Evolutionary conservation across 2,329 filamentous ascomycete genomes (phyloP), one percentile per base, ranked within the genome.

Genomic region (Rasamsonia emersonii): DNA sequence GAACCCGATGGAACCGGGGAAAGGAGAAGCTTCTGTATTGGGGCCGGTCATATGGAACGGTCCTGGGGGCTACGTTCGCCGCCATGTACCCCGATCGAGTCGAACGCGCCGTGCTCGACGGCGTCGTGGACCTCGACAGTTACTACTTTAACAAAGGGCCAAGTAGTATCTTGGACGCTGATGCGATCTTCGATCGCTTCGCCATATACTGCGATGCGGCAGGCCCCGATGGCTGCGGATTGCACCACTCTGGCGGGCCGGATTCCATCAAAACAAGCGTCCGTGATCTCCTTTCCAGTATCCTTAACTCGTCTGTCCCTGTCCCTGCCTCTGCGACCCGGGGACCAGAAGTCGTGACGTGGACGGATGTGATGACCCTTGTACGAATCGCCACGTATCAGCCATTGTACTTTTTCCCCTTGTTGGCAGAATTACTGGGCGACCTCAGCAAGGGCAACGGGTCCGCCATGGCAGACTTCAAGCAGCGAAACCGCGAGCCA

Each of bases 21-120:
- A 24, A 46, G 13, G 56, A 59, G 29, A 50, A 46, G 11, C 40
- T 65, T 0, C 42, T 56, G 13, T 65, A 59, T 38, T 65, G 60
- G 59, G 61, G 58, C 5, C 49, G 61, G 13, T 64, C 59, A 2
- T 70, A 68, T 36, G 67, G 66, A 3, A 62, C 64, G 1, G 42
- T 64, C 1, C 47, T 70, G 1, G 67, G 67, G 3, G 46, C 55
- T 1, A 70, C 65, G 0, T 65, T 68, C 37, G 62, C 66, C 0
- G 47, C 58, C 3, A 53, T 70, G 32, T 68, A 54, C 20, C 65
- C 67, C 0, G 50, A 65, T 26, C 53, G 53, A 10, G 37, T 61
- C 10, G 35, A 39, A 2, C 51, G 53, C 7, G 41, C 37, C 5
- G 41, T 61, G 0, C 42, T 61, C 9, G 58, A 61, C 31, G 58